These are phyloP conservation scores for Mucor indicus DNA, from an alignment of 371 early-diverging fungal species.

Conservation along the genomic window DNA sequence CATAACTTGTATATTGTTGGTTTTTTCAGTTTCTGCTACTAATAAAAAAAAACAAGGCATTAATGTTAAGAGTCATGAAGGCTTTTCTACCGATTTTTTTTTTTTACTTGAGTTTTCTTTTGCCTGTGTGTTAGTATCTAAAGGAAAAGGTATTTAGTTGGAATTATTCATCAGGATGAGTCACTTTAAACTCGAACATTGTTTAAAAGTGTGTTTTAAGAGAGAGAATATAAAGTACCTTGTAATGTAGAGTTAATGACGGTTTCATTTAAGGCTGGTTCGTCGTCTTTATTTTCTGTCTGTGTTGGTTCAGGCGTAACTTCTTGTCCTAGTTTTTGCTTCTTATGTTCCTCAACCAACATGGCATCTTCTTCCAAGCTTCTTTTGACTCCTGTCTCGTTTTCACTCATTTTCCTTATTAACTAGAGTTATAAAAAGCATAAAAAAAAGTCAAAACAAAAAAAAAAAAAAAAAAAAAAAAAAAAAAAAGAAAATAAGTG, in stretches of 20 bases:
- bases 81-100: not conserved
- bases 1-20: not conserved
- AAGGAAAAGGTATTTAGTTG: no score
- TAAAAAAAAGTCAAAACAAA: not conserved
- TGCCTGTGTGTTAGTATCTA: no score
- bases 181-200: no score
- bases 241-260: no score
- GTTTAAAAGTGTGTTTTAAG: no score
- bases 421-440: not conserved
- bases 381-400: slow-evolving; percentile 6
- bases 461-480: not conserved
- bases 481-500: slow-evolving; percentile 2
- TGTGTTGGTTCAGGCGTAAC: no score
- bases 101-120: not conserved
- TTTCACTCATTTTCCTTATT: slow-evolving; percentile 11
- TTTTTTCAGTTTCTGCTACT: not conserved
- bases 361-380: slow-evolving; percentile 1
- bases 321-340: slow-evolving; percentile 5
- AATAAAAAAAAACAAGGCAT: not conserved
- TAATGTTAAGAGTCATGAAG: no score
- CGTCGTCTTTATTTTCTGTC: no score
- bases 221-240: no score
- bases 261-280: no score
- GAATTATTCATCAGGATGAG: no score
- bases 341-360: not conserved